phyloP scores from a whole-genome alignment of 1,284 basidiomycete species.

The Cerioporus squamosus region DNA sequence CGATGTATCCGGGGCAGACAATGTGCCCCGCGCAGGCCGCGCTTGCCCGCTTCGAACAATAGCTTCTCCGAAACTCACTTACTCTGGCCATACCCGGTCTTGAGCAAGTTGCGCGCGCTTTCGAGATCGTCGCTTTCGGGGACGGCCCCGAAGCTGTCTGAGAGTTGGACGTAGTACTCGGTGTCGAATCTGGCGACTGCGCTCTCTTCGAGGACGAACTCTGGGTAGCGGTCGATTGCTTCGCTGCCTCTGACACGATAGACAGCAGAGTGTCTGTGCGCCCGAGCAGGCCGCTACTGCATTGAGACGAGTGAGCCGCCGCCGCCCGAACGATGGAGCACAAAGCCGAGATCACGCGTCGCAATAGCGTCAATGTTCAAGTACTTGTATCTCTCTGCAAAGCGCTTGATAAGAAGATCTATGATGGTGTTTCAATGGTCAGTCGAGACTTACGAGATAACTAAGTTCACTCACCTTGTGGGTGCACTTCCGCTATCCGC shows the following conservation, averaged over 20 bases:
- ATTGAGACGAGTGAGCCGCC: conserved; percentile 25
- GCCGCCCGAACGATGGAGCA: conserved; percentile 36
- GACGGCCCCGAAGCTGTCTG: conserved; percentile 79
- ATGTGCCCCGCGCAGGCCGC: conserved; percentile 91
- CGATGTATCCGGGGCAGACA: conserved; percentile 93
- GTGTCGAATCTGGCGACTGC: conserved; percentile 58
- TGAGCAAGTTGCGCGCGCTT: conserved; percentile 77
- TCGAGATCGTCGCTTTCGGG: conserved; percentile 93
- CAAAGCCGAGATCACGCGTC: conserved; percentile 84
- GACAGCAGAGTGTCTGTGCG: conserved; percentile 56
- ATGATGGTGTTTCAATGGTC: not conserved
- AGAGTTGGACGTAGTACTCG: conserved; percentile 89
- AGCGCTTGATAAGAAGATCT: conserved; percentile 92
- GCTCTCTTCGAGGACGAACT: conserved; percentile 43
- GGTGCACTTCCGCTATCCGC: conserved; percentile 87
- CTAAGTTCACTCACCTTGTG: conserved; percentile 63
- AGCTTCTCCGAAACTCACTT: conserved; percentile 99
- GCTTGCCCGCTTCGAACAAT: conserved; percentile 86
- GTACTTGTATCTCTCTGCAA: conserved; percentile 91
- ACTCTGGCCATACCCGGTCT: conserved; percentile 95
- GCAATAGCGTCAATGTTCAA: conserved; percentile 89
- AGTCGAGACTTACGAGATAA: not conserved
- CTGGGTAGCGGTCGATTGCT: conserved; percentile 21
- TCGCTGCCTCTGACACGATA: conserved; percentile 33
- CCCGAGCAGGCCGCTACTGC: conserved; percentile 37